phyloP scores from a whole-genome alignment of 2,329 filamentous ascomycete species.

The Aspergillus aculeatinus region DNA sequence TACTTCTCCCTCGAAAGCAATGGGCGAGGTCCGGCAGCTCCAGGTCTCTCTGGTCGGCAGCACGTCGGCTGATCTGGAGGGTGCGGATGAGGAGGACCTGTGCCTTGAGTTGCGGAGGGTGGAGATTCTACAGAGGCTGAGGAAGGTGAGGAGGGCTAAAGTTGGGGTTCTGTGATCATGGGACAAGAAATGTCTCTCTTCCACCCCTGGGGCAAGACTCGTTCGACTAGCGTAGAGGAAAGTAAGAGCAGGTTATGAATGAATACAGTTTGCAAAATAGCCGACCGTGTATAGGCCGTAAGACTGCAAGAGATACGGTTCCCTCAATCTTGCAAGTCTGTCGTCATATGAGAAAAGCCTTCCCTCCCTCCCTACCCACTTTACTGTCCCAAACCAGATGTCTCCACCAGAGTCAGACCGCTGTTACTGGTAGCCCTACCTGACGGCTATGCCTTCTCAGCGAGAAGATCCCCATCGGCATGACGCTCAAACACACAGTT shows the following conservation, averaged over 20 bases:
- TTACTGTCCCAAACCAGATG: too few species aligned
- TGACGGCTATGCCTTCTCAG: neutral
- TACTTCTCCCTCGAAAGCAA: conserved; percentile 10
- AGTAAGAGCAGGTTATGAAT: too few species aligned
- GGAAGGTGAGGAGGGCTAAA: conserved; percentile 29
- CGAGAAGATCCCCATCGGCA: conserved; percentile 15
- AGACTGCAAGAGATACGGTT: too few species aligned
- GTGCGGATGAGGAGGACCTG: conserved; percentile 38
- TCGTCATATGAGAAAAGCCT: neutral
- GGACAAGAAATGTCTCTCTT: neutral
- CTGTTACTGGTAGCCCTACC: neutral
- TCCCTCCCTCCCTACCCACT: too few species aligned
- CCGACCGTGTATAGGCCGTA: too few species aligned
- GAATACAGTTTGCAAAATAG: too few species aligned
- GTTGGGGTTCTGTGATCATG: conserved; percentile 13
- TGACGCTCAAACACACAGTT: conserved; percentile 42
- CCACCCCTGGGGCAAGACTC: neutral
- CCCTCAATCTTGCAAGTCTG: neutral
- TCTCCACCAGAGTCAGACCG: neutral
- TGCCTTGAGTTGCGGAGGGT: conserved; percentile 36
- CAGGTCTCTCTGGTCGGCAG: conserved; percentile 16
- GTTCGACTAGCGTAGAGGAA: too few species aligned
- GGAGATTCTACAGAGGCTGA: conserved; percentile 36
- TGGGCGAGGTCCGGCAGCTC: conserved; percentile 12
- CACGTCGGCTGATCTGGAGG: conserved; percentile 30